phyloP scores from a whole-genome alignment of 164 flowering plant species.

The Santalum album region DNA sequence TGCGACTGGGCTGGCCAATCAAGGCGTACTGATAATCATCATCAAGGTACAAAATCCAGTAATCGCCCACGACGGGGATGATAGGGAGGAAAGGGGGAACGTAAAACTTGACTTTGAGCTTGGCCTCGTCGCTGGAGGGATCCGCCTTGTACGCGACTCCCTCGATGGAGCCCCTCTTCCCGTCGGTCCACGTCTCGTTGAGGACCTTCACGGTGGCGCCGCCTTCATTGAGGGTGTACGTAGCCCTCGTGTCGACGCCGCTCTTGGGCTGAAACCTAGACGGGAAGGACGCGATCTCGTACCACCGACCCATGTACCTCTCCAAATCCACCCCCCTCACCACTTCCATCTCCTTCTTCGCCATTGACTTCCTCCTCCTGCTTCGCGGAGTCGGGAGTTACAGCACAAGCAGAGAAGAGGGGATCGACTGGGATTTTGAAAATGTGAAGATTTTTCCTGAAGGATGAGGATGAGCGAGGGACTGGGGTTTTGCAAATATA shows the following conservation, averaged over 20 bases:
- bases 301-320: conserved; percentile 2
- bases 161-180: background rate
- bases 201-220: background rate
- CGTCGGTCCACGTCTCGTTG: conserved; percentile 1
- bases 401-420: too few species aligned
- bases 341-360: background rate
- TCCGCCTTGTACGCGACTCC: background rate
- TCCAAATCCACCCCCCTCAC: background rate
- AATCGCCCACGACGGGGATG: background rate
- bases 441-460: too few species aligned
- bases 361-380: background rate
- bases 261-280: background rate
- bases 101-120: conserved; percentile 1
- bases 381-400: too few species aligned
- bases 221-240: background rate
- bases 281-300: background rate
- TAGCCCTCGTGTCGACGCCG: background rate
- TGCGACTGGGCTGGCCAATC: background rate
- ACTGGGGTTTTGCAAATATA: too few species aligned
- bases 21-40: background rate
- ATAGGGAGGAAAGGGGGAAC: background rate
- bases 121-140: conserved; percentile 1
- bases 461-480: too few species aligned
- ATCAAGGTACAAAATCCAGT: background rate
- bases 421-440: too few species aligned